phyloP scores from a whole-genome alignment of 2,329 filamentous ascomycete species.

The Westerdykella ornata region DNA sequence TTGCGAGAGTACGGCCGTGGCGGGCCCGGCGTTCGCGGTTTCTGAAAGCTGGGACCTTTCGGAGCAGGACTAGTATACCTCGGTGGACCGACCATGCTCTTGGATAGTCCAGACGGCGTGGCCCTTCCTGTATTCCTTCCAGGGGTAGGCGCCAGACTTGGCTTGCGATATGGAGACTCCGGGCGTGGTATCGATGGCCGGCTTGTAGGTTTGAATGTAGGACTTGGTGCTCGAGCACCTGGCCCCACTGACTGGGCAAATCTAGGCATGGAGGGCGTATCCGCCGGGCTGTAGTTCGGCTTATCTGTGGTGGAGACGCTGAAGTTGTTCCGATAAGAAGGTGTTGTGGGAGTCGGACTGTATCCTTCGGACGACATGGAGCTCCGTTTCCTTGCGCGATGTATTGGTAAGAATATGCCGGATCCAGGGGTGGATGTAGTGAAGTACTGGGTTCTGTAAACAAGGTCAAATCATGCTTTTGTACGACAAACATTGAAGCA shows the following conservation, averaged over 20 bases:
- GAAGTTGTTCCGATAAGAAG: conserved; percentile 47
- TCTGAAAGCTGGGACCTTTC: conserved; percentile 53
- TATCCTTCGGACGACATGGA: conserved; percentile 51
- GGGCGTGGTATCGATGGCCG: conserved; percentile 78
- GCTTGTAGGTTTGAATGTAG: conserved; percentile 60
- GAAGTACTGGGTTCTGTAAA: conserved; percentile 62
- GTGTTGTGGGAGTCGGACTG: conserved; percentile 64
- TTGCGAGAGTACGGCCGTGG: conserved; percentile 44
- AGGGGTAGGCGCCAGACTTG: conserved; percentile 40
- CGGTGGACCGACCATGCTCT: conserved; percentile 49
- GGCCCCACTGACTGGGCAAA: conserved; percentile 87
- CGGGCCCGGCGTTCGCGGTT: conserved; percentile 38
- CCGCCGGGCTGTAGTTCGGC: conserved; percentile 30
- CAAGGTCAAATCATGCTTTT: conserved; percentile 6
- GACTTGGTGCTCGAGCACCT: conserved; percentile 60
- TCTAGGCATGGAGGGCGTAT: conserved; percentile 60
- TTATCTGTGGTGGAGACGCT: conserved; percentile 53
- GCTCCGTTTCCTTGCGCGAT: conserved; percentile 67
- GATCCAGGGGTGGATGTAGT: conserved; percentile 68
- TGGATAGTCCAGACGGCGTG: conserved; percentile 50
- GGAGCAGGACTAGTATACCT: conserved; percentile 59
- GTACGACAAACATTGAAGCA: background rate
- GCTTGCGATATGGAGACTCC: conserved; percentile 72
- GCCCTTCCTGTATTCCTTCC: conserved; percentile 48
- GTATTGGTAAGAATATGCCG: conserved; percentile 86